Percentiles rank a stretch among this genome's conserved stretches.
Evolutionary conservation across 2,329 filamentous ascomycete genomes (phyloP).

Genomic region (Talaromyces piceae): DNA sequence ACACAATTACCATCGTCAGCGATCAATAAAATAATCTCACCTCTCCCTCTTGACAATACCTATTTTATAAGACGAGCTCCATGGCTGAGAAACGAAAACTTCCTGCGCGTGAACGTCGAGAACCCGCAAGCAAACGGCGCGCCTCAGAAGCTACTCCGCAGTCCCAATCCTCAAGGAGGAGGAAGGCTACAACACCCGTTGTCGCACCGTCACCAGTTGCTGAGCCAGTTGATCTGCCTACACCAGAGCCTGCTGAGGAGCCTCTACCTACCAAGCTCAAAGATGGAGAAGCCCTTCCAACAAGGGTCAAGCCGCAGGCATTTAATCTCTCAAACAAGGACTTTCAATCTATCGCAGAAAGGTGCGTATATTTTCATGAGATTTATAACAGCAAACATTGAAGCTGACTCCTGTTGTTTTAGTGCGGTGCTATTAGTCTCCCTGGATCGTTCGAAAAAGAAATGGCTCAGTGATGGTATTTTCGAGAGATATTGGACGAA

Average conservation of each 20-base stretch:
- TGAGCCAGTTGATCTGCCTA: constrained; percentile 17
- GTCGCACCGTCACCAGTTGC: constrained; percentile 20
- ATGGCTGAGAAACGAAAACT: constrained; percentile 40
- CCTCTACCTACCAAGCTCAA: constrained; percentile 46
- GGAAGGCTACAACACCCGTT: constrained; percentile 27
- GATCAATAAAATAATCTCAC: too few relatives aligned
- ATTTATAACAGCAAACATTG: not conserved
- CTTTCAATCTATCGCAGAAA: constrained; percentile 54
- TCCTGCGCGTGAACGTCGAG: constrained; percentile 37
- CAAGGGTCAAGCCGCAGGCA: constrained; percentile 43
- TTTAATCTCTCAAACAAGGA: constrained; percentile 43
- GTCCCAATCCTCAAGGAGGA: constrained; percentile 24
- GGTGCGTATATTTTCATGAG: constrained; percentile 33
- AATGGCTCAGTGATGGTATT: constrained; percentile 48
- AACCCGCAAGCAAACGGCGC: constrained; percentile 37
- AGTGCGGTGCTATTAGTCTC: constrained; percentile 52
- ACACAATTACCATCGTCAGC: not conserved
- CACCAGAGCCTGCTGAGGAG: constrained; percentile 26
- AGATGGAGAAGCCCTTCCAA: constrained; percentile 49
- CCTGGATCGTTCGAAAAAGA: constrained; percentile 52
- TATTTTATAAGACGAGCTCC: not conserved
- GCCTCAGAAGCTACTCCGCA: constrained; percentile 31
- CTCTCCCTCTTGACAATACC: not conserved
- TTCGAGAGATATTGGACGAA: constrained; percentile 53
- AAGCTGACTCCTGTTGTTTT: constrained; percentile 13